Base-by-base conservation (phyloP, 495 filamentous ascomycete species). In the Daldinia grandis region DNA sequence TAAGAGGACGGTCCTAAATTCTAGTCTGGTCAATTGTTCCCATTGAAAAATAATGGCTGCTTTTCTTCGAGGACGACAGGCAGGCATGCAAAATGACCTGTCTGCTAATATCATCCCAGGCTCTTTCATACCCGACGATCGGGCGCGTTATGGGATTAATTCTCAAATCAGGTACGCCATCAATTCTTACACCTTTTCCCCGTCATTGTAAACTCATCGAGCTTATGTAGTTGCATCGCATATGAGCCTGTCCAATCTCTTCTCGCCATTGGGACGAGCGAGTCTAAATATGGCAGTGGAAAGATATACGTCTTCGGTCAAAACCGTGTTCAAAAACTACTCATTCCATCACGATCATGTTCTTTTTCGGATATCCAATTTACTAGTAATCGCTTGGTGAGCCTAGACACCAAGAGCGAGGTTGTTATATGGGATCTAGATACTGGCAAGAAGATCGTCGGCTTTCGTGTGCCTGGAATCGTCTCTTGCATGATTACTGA, bases 161-260 rank as follows among this genome's bases (percentile, higher is more conserved):
- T 97, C 93, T 5, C 92, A 95, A 76, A 88, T 95, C 64, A 90
- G 82, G 85, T 87, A 68, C 35, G 78, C 78, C 4, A 28, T 6
- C 15, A 30, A 33, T 33, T 55, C n/a, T 53, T 53, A 15, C 25
- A 15, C 24, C 5, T 55, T 31, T 33, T 30, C n/a, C n/a, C n/a
- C 28, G 25, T 37, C 30, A 27, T 30, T 31, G n/a, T 44, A 7
- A 8, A 28, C 21, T 31, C 40, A 57, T 56, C 10, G 4, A 38
- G 15, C 33, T 19, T 75, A 28, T 78, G 75, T 73, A 89, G 89
- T 69, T 88, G 87, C 25, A 75, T 98, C 47, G 90, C 94, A 69
- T 98, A 96, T 83, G 93, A 98, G 67, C 95, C 95, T 5, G 84
- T 96, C 24, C 95, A 98, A 77, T 97, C 94, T 19, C 89, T 99